Percentiles rank a stretch among this genome's conserved stretches.
Conservation (phyloP, 2,329 filamentous ascomycete species). For the Ophiostoma novo-ulmi region DNA sequence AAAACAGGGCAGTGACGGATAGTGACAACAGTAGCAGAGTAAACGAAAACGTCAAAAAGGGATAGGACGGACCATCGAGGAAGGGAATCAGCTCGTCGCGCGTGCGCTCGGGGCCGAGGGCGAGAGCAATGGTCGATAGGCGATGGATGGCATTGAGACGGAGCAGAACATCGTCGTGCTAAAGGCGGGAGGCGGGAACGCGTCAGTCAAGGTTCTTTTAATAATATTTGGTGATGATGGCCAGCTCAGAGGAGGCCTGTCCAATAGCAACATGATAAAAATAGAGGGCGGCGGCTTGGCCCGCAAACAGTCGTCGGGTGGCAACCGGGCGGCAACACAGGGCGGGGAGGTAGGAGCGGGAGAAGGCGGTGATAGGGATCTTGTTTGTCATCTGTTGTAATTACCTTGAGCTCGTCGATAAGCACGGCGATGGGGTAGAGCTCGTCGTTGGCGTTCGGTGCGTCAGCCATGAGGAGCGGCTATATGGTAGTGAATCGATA, state of each 20-base stretch:
- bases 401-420: slow-evolving; percentile 98
- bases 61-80: slow-evolving; percentile 73
- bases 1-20: background rate
- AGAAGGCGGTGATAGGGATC: background rate
- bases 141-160: slow-evolving; percentile 98
- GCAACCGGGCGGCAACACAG: slow-evolving; percentile 3
- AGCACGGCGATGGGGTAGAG: slow-evolving; percentile 99
- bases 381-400: background rate
- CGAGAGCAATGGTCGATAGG: slow-evolving; percentile 95
- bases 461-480: slow-evolving; percentile 69
- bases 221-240: background rate
- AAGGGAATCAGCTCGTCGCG: slow-evolving; percentile 98
- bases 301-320: background rate
- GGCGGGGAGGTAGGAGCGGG: background rate
- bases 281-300: background rate
- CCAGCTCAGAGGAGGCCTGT: background rate
- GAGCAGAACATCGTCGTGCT: slow-evolving; percentile 98
- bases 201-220: slow-evolving; percentile 20
- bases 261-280: background rate
- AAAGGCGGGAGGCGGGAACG: slow-evolving; percentile 24
- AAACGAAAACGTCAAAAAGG: slow-evolving; percentile 18
- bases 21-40: background rate
- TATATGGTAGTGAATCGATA: slow-evolving; percentile 7
- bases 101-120: slow-evolving; percentile 90
- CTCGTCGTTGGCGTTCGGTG: slow-evolving; percentile 89